These are phyloP conservation scores for Xylariaceae sp. DNA, from an alignment of 2,329 filamentous ascomycete genomes.

Conservation along the genomic window DNA sequence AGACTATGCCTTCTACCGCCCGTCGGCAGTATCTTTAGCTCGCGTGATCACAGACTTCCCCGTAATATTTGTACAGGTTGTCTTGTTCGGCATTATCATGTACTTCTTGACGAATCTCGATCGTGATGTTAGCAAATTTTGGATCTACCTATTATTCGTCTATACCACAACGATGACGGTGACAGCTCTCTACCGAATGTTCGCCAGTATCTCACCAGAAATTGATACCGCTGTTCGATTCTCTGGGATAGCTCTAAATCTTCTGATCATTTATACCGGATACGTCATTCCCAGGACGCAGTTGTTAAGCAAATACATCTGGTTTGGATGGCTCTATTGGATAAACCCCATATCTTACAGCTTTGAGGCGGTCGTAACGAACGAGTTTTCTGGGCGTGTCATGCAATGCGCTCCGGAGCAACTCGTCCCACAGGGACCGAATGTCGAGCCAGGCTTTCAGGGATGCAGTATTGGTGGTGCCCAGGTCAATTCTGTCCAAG, in stretches of 20 bases:
- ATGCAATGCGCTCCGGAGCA: slow-evolving; percentile 55
- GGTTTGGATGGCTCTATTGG: slow-evolving; percentile 72
- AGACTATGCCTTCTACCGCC: slow-evolving; percentile 59
- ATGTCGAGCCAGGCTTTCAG: slow-evolving; percentile 50
- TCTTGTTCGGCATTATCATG: slow-evolving; percentile 72
- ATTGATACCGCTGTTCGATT: slow-evolving; percentile 68
- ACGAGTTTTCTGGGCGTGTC: slow-evolving; percentile 58
- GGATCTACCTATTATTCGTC: slow-evolving; percentile 67
- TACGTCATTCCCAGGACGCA: slow-evolving; percentile 65
- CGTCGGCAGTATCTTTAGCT: slow-evolving; percentile 62
- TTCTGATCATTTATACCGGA: slow-evolving; percentile 71
- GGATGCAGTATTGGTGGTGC: slow-evolving; percentile 64
- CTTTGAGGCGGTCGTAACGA: slow-evolving; percentile 65
- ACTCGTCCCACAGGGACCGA: slow-evolving; percentile 54
- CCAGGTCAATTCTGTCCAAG: slow-evolving; percentile 50
- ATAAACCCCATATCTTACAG: slow-evolving; percentile 70
- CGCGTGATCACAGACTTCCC: slow-evolving; percentile 65
- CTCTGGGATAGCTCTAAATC: slow-evolving; percentile 60
- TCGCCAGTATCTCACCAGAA: slow-evolving; percentile 40
- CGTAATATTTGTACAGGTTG: slow-evolving; percentile 66
- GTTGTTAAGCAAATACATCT: slow-evolving; percentile 66
- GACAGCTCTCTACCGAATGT: slow-evolving; percentile 43
- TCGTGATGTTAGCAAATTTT: slow-evolving; percentile 69
- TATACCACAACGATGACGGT: slow-evolving; percentile 39
- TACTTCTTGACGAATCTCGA: slow-evolving; percentile 81